Base-by-base conservation (phyloP, 2,329 filamentous ascomycete genomes). In the Botrytis porri region DNA sequence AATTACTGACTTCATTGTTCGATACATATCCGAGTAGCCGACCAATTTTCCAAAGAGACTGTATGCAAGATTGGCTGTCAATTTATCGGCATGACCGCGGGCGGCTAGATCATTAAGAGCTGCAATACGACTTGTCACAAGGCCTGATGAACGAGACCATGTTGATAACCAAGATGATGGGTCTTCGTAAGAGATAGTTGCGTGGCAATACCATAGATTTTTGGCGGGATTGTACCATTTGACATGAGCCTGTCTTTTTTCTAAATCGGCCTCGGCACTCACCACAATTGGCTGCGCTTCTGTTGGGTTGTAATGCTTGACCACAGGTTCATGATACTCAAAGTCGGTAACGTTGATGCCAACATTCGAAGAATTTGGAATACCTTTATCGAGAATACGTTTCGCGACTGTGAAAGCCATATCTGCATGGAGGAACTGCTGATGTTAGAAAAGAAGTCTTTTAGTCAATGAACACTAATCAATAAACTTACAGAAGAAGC, bases 61-160 rank as follows among this genome's bases (percentile, higher is more conserved):
- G 86, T 95, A 95, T 25, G 91, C 90, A 83, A 93, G 16, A 48
- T 90, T 90, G 32, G 90, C 88, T 63, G 39, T 25, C 14, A 63
- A 25, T 37, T 63, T 35, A 35, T 63, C 32, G 8, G 32, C 39
- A 37, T 41, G n/a, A 29, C 51, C 51, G 51, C 39, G 20, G 57
- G 51, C 14, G 14, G 51, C 51, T 18, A 57, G n/a, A 29, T 57
- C 51, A 3, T 29, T 29, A 8, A 57, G 35, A 39, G 37, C 14
- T 20, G 62, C 60, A 35, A 63, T 63, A 25, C 60, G 32, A 14
- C 32, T 63, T 63, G 32, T 63, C 7, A 63, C 32, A 63, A 63
- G 39, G 12, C 39, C 32, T n/a, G 60, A 35, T 29, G 32, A 37
- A 6, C 60, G 60, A 18, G 60, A n/a, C 60, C 60, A 63, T 37